A percentile compares a stretch with the other conserved stretches of the same genome.
phyloP scores from a whole-genome alignment of 371 early-diverging fungal genomes.

The Quaeritorhiza haematococci region DNA sequence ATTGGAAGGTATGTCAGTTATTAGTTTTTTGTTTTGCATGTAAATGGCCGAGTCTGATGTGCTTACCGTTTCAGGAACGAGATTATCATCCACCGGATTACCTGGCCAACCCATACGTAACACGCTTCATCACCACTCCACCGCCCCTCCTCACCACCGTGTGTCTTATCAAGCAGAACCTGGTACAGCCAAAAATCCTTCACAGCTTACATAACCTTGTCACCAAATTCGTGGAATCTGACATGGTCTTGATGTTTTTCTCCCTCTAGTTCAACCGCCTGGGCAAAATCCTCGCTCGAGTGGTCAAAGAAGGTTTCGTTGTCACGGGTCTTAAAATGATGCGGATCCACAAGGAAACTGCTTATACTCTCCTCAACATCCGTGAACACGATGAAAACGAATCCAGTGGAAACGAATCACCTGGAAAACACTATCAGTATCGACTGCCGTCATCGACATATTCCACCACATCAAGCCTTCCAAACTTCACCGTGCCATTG shows the following conservation, averaged over 20 bases:
- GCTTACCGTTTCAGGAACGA: too few relatives aligned
- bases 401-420: slow-evolving; percentile 5
- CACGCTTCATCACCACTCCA: slow-evolving; percentile 1
- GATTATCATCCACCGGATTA: slow-evolving; percentile 12
- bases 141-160: slow-evolving; percentile 9
- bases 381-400: slow-evolving; percentile 5
- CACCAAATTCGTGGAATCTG: not conserved
- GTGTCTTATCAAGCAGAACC: slow-evolving; percentile 5
- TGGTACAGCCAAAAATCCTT: not conserved
- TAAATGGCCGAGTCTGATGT: too few relatives aligned
- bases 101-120: slow-evolving; percentile 5
- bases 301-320: slow-evolving; percentile 6
- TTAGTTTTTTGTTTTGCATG: too few relatives aligned
- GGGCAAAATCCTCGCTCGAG: slow-evolving; percentile 8
- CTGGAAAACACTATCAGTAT: not conserved
- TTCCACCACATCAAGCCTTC: too few relatives aligned
- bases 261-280: not conserved
- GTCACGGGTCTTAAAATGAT: slow-evolving; percentile 5
- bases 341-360: slow-evolving; percentile 2
- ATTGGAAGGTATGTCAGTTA: slow-evolving; percentile 8
- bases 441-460: too few relatives aligned
- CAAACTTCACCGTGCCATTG: too few relatives aligned
- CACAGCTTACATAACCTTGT: not conserved
- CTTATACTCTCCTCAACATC: slow-evolving; percentile 5
- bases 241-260: not conserved